These are phyloP conservation scores for Exophiala xenobiotica DNA, from an alignment of 2,329 filamentous ascomycete genomes.

Conservation along the genomic window DNA sequence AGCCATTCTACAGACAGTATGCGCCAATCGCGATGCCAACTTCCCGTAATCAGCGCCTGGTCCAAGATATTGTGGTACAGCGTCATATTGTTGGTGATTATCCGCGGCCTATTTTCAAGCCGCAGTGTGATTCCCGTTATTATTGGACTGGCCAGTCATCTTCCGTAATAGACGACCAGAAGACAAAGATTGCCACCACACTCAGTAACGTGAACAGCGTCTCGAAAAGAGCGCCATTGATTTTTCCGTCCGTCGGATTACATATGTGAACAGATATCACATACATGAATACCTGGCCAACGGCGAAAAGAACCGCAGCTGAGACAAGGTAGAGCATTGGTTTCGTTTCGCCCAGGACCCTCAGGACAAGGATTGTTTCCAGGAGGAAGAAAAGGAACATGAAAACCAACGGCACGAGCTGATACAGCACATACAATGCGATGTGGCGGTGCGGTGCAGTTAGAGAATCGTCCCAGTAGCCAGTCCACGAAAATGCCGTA, in stretches of 20 bases:
- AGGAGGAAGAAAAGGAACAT: slow-evolving; percentile 83
- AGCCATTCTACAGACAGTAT: neutral
- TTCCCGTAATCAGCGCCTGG: no score
- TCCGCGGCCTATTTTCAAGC: no score
- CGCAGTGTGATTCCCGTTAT: slow-evolving; percentile 1
- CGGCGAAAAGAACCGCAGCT: slow-evolving; percentile 78
- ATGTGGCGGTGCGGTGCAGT: slow-evolving; percentile 68
- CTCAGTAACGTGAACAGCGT: slow-evolving; percentile 86
- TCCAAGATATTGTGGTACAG: no score
- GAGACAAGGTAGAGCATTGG: slow-evolving; percentile 84
- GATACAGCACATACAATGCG: slow-evolving; percentile 90
- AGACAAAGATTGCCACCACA: slow-evolving; percentile 82
- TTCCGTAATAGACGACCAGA: slow-evolving; percentile 99
- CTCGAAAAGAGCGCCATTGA: slow-evolving; percentile 90
- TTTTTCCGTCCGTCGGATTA: slow-evolving; percentile 74
- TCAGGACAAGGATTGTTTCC: slow-evolving; percentile 78
- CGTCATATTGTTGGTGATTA: no score
- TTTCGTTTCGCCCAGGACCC: slow-evolving; percentile 79
- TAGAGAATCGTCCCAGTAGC: slow-evolving; percentile 66
- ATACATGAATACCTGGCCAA: slow-evolving; percentile 96
- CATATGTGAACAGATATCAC: slow-evolving; percentile 90
- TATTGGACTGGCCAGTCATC: slow-evolving; percentile 79
- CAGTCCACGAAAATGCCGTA: slow-evolving; percentile 83
- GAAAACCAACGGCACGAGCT: slow-evolving; percentile 83
- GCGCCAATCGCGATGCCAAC: neutral